A percentile compares a stretch with the other conserved stretches of the same genome.
Evolutionary conservation across 2,329 filamentous ascomycete species (phyloP).

Genomic region (Atkinsonella hypoxylon): DNA sequence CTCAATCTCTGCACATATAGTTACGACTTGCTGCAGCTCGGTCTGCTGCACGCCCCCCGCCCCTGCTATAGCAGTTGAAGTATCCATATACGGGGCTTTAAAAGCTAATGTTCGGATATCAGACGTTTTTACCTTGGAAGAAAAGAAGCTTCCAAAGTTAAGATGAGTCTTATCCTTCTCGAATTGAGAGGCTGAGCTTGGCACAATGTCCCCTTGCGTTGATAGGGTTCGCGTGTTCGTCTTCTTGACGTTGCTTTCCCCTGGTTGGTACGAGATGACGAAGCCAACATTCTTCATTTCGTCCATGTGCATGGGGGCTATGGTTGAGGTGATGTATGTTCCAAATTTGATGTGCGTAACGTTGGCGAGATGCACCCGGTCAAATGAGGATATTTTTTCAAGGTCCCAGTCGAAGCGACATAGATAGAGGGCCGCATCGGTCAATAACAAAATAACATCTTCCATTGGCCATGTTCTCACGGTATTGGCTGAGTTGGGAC

Average conservation of each 20-base stretch:
- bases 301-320: slow-evolving; percentile 66
- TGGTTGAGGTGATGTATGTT: slow-evolving; percentile 80
- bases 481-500: slow-evolving; percentile 59
- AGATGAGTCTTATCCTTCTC: slow-evolving; percentile 16
- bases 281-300: slow-evolving; percentile 74
- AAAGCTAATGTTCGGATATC: slow-evolving; percentile 36
- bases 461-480: slow-evolving; percentile 65
- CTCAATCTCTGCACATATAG: slow-evolving; percentile 67
- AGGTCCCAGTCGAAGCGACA: slow-evolving; percentile 91
- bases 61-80: slow-evolving; percentile 41
- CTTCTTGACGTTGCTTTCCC: slow-evolving; percentile 57
- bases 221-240: slow-evolving; percentile 79
- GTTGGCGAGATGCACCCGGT: slow-evolving; percentile 67
- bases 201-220: slow-evolving; percentile 27
- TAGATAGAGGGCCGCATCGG: slow-evolving; percentile 72
- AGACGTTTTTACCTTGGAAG: slow-evolving; percentile 22
- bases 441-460: slow-evolving; percentile 78
- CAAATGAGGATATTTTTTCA: slow-evolving; percentile 88
- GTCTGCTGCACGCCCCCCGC: slow-evolving; percentile 32
- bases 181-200: slow-evolving; percentile 12
- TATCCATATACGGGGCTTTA: slow-evolving; percentile 42
- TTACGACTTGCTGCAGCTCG: slow-evolving; percentile 44
- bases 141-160: slow-evolving; percentile 31
- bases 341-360: slow-evolving; percentile 65
- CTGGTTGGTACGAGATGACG: slow-evolving; percentile 63